These are phyloP conservation scores for Pugionium cornutum DNA, from an alignment of 345 rosid species.

Conservation along the genomic window DNA sequence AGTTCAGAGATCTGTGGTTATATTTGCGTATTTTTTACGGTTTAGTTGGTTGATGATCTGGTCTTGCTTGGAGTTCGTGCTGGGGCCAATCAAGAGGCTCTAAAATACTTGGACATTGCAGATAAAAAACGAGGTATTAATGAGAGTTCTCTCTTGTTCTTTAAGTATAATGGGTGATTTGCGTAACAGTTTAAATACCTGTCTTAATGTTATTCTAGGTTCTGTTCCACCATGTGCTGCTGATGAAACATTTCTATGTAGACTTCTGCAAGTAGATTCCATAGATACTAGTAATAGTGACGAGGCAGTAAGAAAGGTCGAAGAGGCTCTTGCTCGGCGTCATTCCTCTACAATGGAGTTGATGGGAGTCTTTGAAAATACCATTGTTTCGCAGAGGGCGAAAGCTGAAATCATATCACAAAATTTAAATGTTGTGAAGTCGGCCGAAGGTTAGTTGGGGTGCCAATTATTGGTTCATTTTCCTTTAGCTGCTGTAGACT, in stretches of 20 bases:
- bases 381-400: constrained; percentile 59
- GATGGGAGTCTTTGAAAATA: constrained; percentile 69
- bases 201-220: constrained; percentile 47
- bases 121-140: constrained; percentile 56
- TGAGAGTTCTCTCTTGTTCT: constrained; percentile 15
- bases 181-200: not conserved
- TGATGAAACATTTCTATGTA: constrained; percentile 80
- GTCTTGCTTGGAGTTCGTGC: constrained; percentile 69
- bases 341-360: constrained; percentile 59
- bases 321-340: constrained; percentile 66
- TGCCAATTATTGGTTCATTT: constrained; percentile 17
- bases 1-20: constrained; percentile 4
- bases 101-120: constrained; percentile 49
- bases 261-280: constrained; percentile 64
- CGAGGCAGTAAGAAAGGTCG: constrained; percentile 52
- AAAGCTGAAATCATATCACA: constrained; percentile 56
- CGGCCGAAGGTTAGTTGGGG: constrained; percentile 69
- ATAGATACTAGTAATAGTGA: constrained; percentile 46
- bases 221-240: constrained; percentile 67
- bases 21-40: constrained; percentile 19
- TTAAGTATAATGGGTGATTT: not conserved
- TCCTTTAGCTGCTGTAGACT: not conserved
- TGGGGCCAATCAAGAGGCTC: constrained; percentile 55
- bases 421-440: constrained; percentile 45
- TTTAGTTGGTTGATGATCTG: constrained; percentile 88